A percentile compares a stretch with the other conserved stretches of the same genome.
Evolutionary conservation across 257 asterid species (phyloP).

Genomic region (Handroanthus guayacan): DNA sequence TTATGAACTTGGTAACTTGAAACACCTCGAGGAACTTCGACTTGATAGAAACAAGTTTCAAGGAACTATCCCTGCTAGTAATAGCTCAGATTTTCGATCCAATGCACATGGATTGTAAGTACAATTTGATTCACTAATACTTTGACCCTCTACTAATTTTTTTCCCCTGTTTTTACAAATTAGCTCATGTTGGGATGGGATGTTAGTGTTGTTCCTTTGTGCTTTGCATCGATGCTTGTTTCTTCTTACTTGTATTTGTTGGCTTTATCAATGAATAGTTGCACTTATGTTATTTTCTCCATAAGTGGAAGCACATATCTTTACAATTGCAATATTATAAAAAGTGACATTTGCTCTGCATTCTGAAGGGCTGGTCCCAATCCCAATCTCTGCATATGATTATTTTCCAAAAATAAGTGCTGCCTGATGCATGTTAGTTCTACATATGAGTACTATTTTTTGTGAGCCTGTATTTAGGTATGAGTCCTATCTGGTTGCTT

Average conservation of each 20-base stretch:
- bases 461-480: not conserved
- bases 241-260: not conserved
- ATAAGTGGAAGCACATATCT: not conserved
- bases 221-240: not conserved
- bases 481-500: slow-evolving; percentile 24
- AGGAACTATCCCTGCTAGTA: slow-evolving; percentile 72
- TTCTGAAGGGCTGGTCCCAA: too few relatives aligned
- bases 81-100: slow-evolving; percentile 52
- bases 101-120: slow-evolving; percentile 65
- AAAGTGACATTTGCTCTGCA: too few relatives aligned
- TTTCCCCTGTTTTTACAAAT: not conserved
- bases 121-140: not conserved
- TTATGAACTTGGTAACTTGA: slow-evolving; percentile 73
- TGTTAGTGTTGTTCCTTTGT: not conserved
- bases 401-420: too few relatives aligned
- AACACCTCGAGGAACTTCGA: slow-evolving; percentile 77
- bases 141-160: not conserved
- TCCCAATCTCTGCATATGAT: too few relatives aligned
- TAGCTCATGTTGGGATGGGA: not conserved
- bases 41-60: slow-evolving; percentile 78
- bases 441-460: too few relatives aligned
- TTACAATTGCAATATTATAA: not conserved
- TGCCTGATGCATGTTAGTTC: too few relatives aligned
- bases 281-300: not conserved
- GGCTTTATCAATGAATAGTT: not conserved